Percentiles rank a stretch among this genome's conserved stretches.
phyloP scores from a whole-genome alignment of 768 basidiomycete species.

The Gymnopilus dilepis region DNA sequence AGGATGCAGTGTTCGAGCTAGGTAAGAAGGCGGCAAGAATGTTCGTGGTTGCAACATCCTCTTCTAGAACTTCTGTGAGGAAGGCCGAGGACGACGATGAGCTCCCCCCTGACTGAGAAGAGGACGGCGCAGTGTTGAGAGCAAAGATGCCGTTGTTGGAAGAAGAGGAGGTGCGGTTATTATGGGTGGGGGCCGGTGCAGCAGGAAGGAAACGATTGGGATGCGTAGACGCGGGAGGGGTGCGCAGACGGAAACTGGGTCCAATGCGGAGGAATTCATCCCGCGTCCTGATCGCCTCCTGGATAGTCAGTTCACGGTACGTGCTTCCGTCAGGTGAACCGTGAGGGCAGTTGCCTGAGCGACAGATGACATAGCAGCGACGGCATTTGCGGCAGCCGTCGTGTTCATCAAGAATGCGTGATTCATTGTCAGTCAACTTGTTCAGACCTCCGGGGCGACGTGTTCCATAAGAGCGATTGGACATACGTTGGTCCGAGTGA shows the following conservation, averaged over 20 bases:
- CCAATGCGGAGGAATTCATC: not conserved
- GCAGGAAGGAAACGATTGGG: not conserved
- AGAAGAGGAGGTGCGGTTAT: no score
- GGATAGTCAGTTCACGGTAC: not conserved
- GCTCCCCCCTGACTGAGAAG: not conserved
- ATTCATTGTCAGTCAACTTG: no score
- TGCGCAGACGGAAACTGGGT: not conserved
- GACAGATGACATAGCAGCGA: not conserved
- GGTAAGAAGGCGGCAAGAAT: slow-evolving; percentile 4
- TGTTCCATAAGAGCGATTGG: no score
- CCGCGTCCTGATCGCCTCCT: not conserved
- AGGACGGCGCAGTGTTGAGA: not conserved
- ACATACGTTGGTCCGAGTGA: no score
- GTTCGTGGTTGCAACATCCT: not conserved
- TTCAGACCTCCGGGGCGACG: no score
- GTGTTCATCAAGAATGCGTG: not conserved
- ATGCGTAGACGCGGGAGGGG: not conserved
- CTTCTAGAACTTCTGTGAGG: not conserved
- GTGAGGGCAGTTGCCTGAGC: not conserved
- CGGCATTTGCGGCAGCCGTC: not conserved
- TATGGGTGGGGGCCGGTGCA: no score
- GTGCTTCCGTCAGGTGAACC: not conserved
- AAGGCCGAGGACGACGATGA: not conserved
- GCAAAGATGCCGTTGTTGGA: not conserved
- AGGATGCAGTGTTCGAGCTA: not conserved